These are phyloP conservation scores for Colletotrichum theobromicola DNA, from an alignment of 2,329 filamentous ascomycete genomes.

Conservation along the genomic window DNA sequence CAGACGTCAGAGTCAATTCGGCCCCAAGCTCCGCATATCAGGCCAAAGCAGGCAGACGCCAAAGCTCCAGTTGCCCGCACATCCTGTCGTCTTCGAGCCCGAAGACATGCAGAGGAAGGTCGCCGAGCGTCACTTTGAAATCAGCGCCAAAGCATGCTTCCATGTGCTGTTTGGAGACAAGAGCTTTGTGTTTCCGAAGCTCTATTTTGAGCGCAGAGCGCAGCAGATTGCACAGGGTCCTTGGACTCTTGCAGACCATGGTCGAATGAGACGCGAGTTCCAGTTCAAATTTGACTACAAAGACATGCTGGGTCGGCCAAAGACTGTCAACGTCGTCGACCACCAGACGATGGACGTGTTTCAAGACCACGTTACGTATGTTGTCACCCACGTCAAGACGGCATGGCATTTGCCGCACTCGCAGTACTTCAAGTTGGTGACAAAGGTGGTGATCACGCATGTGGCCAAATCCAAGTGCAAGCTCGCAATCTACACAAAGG, in stretches of 20 bases:
- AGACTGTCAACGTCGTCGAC: slow-evolving; percentile 72
- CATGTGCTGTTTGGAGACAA: slow-evolving; percentile 97
- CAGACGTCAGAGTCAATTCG: slow-evolving; percentile 37
- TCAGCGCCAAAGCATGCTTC: slow-evolving; percentile 93
- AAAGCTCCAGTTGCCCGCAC: slow-evolving; percentile 82
- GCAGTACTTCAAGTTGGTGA: slow-evolving; percentile 79
- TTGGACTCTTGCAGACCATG: slow-evolving; percentile 76
- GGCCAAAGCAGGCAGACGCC: slow-evolving; percentile 35
- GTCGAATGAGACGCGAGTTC: slow-evolving; percentile 78
- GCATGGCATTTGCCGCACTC: slow-evolving; percentile 88
- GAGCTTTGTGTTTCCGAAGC: slow-evolving; percentile 88
- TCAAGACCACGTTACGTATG: slow-evolving; percentile 75
- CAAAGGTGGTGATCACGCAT: slow-evolving; percentile 93
- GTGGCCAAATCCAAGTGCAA: slow-evolving; percentile 91
- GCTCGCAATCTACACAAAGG: slow-evolving; percentile 83
- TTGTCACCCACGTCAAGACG: slow-evolving; percentile 66
- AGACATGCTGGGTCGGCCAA: slow-evolving; percentile 68
- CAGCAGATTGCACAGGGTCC: slow-evolving; percentile 84
- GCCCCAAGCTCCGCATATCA: slow-evolving; percentile 38
- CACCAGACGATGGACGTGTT: slow-evolving; percentile 86
- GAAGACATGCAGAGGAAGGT: slow-evolving; percentile 78
- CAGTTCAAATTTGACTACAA: slow-evolving; percentile 75
- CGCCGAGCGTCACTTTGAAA: slow-evolving; percentile 83
- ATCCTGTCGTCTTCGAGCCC: slow-evolving; percentile 84
- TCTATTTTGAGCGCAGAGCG: slow-evolving; percentile 84